Conservation (phyloP, 768 basidiomycete species). For the Pleurotus tuber-regium region DNA sequence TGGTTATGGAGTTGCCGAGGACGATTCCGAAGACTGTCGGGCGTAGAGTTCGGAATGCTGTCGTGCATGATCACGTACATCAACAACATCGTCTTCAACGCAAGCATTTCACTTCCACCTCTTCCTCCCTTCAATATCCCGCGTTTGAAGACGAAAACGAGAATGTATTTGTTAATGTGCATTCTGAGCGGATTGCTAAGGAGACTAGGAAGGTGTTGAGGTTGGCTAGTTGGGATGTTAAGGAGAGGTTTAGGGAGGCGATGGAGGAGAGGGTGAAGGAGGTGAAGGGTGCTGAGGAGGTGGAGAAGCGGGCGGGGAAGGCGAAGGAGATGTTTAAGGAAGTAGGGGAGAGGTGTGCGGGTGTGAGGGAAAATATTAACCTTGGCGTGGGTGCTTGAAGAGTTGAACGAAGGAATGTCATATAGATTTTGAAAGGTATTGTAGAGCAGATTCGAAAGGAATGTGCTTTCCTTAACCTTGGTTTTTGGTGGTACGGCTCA, state of each 20-base stretch:
- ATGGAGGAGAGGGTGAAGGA: slow-evolving; percentile 80
- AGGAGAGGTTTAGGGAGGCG: slow-evolving; percentile 74
- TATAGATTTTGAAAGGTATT: no score
- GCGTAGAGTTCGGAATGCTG: slow-evolving; percentile 68
- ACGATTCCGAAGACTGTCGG: slow-evolving; percentile 91
- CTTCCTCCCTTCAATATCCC: slow-evolving; percentile 15
- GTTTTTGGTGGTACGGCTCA: no score
- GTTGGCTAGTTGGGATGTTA: slow-evolving; percentile 86
- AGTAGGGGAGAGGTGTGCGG: slow-evolving; percentile 44
- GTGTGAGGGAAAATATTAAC: slow-evolving; percentile 43
- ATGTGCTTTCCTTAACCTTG: no score
- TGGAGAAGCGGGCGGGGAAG: slow-evolving; percentile 61
- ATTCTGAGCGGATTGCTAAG: slow-evolving; percentile 67
- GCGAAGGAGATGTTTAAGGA: slow-evolving; percentile 74
- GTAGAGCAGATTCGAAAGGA: no score
- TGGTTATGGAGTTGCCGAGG: slow-evolving; percentile 83
- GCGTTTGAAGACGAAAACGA: slow-evolving; percentile 47
- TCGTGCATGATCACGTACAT: slow-evolving; percentile 30
- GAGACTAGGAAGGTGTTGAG: slow-evolving; percentile 95
- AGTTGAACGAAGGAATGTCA: no score
- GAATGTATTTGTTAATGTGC: slow-evolving; percentile 60
- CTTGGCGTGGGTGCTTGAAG: no score
- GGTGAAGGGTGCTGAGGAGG: slow-evolving; percentile 73
- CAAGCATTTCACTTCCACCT: neutral
- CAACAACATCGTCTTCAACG: neutral